Conservation (phyloP, 306 rosid species). For the Ammopiptanthus mongolicus region DNA sequence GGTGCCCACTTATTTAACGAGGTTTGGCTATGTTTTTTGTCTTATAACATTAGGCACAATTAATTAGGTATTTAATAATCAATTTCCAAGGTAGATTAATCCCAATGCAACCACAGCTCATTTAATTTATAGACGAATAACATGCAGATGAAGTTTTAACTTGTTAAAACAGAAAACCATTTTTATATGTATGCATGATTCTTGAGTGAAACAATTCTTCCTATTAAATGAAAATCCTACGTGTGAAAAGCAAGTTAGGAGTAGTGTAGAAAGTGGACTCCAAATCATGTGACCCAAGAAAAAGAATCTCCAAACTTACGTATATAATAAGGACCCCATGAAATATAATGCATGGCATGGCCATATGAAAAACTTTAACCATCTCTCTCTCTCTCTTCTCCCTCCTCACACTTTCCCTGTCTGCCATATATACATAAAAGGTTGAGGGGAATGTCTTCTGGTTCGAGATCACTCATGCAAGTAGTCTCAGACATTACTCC, state of each 20-base stretch:
- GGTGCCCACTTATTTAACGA: neutral
- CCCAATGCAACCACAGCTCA: neutral
- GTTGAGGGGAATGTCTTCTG: constrained; percentile 82
- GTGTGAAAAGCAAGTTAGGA: constrained; percentile 46
- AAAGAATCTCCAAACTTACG: constrained; percentile 45
- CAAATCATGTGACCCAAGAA: constrained; percentile 47
- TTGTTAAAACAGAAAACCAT: neutral
- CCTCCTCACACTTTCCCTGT: constrained; percentile 27
- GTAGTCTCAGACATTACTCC: constrained; percentile 8
- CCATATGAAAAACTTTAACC: constrained; percentile 41
- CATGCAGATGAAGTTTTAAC: constrained; percentile 4
- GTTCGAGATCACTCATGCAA: constrained; percentile 58
- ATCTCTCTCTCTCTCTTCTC: constrained; percentile 17
- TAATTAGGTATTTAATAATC: constrained; percentile 3
- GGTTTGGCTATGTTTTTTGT: neutral
- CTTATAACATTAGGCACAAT: neutral
- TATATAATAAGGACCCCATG: constrained; percentile 66
- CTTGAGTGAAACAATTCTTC: constrained; percentile 1
- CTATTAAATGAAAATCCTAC: constrained; percentile 15
- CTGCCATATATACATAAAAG: constrained; percentile 33
- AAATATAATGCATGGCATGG: constrained; percentile 82
- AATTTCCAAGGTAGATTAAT: constrained; percentile 18
- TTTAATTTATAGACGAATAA: neutral
- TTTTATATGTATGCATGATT: neutral
- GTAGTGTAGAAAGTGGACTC: constrained; percentile 53